These are phyloP conservation scores for Juglanconis oblonga DNA, from an alignment of 2,329 filamentous ascomycete genomes.

Conservation along the genomic window DNA sequence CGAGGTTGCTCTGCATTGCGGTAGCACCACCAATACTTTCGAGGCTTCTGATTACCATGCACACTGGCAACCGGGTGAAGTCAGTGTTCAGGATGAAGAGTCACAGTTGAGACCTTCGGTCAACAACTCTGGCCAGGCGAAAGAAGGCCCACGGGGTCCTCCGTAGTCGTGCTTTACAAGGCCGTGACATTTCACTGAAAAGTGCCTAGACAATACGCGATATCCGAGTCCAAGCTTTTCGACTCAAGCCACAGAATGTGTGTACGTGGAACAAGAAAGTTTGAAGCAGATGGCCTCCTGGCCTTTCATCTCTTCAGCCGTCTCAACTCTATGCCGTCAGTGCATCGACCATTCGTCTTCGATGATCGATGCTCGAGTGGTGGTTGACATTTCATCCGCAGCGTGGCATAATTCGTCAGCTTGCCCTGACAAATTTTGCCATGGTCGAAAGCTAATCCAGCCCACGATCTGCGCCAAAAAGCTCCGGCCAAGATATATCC, in stretches of 20 bases:
- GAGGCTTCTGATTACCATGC: background rate
- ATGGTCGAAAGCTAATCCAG: background rate
- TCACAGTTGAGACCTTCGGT: background rate
- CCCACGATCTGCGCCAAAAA: background rate
- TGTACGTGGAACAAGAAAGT: background rate
- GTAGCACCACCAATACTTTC: background rate
- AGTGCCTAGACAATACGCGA: too few relatives aligned
- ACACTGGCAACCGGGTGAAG: background rate
- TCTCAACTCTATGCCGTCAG: background rate
- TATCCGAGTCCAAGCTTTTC: background rate
- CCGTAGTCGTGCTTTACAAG: background rate
- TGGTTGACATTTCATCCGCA: background rate
- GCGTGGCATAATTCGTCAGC: background rate
- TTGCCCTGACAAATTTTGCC: background rate
- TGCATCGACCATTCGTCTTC: background rate
- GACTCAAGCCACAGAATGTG: background rate
- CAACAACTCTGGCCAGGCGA: background rate
- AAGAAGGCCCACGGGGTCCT: background rate
- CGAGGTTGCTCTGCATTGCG: slow-evolving; percentile 1
- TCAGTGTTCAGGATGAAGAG: background rate
- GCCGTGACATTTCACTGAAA: slow-evolving; percentile 3
- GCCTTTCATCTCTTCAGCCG: background rate
- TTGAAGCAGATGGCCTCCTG: background rate
- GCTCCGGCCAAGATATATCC: background rate
- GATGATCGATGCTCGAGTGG: background rate